Evolutionary conservation across 352 stramenopile species (phyloP), one percentile per base, ranked within the genome.

Genomic region (Globisporangium mamillatum): DNA sequence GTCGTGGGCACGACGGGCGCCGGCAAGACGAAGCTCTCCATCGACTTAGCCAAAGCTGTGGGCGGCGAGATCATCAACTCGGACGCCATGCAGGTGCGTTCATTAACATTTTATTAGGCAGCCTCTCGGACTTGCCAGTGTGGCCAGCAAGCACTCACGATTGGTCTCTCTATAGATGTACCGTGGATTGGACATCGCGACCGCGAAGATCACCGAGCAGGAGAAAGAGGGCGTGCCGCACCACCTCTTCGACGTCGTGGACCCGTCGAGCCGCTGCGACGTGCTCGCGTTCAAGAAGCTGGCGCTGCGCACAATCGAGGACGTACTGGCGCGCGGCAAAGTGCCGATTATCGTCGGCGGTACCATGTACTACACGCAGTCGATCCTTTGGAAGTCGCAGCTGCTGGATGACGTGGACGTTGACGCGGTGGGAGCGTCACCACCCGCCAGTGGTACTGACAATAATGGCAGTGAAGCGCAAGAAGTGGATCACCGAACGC

Each of bases 351-450:
- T 98, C n/a, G 91, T 97, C 10, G 92, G 92, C 29, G 92, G 92
- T 55, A 98, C 92, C 38, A 94, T 97, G 81, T 98, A 98, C 75
- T 98, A 98, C 76, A 95, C 91, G 60, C 92, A 98, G 69, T 89
- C 86, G 24, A 78, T 98, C 38, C 75, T 98, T 38, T 97, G 90
- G 89, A 89, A 92, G 38, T 88, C 88, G 1, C 86, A 95, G 66
- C 62, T 97, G 44, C 73, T 97, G 69, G 89, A 97, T 71, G 84
- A 92, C 56, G 81, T 89, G 9, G 34, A 75, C 53, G 71, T 69
- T n/a, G n/a, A 46, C 12, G 60, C 60, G 3, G 36, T 54, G 14
- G 36, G 60, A 5, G 7, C 36, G 41, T 48, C 41, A 48, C 14
- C 16, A 3, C 41, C 41, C 14, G 41, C 41, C 41, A 48, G 27